Evolutionary conservation across 305 asterid genomes (phyloP), one percentile per base, ranked within the genome.

Genomic region (Rubia peregrina): DNA sequence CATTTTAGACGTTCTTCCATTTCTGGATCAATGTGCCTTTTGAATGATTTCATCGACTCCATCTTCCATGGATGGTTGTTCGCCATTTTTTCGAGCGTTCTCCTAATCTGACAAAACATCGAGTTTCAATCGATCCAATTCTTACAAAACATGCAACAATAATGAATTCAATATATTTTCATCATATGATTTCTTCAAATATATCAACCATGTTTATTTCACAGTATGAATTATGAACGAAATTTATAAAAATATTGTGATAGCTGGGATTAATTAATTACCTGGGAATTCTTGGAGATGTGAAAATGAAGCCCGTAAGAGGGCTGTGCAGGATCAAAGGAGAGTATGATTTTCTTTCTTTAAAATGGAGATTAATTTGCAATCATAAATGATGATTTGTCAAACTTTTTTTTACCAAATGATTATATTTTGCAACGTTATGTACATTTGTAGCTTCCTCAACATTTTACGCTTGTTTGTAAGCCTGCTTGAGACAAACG

Each of bases 1-100:
- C 78, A 75, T 70, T 73, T 73, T 65, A 73, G 57, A 17, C 61
- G 75, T 13, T 77, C 81, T 65, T 77, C 81, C 9, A 24, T 66
- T 36, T 70, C 75, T 10, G 78, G 81, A 73, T 77, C 73, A 30
- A 77, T 65, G 67, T 73, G 75, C 40, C 70, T 59, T 61, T 21
- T 30, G 9, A 77, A 49, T 9, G 73, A 48, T 36, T 73, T 71
- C 72, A 71, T 67, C 24, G 82, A 74, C 70, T 70, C 75, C 56
- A 49, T 49, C 65, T 73, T 73, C 82, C 69, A 79, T 22, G 30
- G 48, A 19, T 70, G 72, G 56, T 49, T 49, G 57, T 74, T 74
- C 22, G 76, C 61, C 80, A 76, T 76, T 11, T 40, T 40, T 38
- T 57, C 66, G 43, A 53, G 33, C 65, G 24, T 11, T 46, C 61